Evolutionary conservation across 176 grass and related monocot species (phyloP), one percentile per base, ranked within the genome.

Genomic region (Carex scoparia): DNA sequence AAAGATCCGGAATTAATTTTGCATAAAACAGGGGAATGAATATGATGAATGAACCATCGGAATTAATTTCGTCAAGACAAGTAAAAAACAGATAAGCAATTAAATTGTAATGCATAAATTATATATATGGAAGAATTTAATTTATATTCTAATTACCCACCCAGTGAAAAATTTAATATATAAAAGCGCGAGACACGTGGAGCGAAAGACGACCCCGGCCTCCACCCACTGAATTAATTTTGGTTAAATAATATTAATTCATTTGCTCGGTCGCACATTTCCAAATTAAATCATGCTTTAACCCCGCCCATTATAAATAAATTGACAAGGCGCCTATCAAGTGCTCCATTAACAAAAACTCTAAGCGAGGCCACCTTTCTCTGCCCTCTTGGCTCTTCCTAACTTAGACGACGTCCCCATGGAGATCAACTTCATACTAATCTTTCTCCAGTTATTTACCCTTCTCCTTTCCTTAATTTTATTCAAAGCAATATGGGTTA

Each of bases 401-500:
- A 23, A 23, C 23, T 23, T 23, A 23, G 23, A 23, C 23, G 23
- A 23, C 1, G 72, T 15, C 12, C 19, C 69, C 23, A 90, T 91
- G 89, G 88, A 54, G 66, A 63, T 23, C 23, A 23, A 46, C 9
- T 48, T 69, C 49, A 61, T 68, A 3, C 70, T 91, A 40, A 13
- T 84, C 64, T 54, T 80, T 49, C 69, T 85, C 59, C 53, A 32
- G 73, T 51, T 80, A 1, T 57, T 78, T 33, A 54, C 69, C 35
- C 49, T 86, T 46, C 62, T 85, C 66, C 35, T 81, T n/a, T 14
- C 70, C 51, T 58, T 62, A 79, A 31, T 95, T 31, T 56, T 98
- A 3, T 54, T 92, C 63, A 81, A 85, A 65, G 90, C 88, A 7
- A 64, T 51, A 6, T 95, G 96, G 96, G 46, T 98, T 23, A 86